These are phyloP conservation scores for Lasiosphaeria ovina DNA, from an alignment of 495 filamentous ascomycete genomes.

Conservation along the genomic window DNA sequence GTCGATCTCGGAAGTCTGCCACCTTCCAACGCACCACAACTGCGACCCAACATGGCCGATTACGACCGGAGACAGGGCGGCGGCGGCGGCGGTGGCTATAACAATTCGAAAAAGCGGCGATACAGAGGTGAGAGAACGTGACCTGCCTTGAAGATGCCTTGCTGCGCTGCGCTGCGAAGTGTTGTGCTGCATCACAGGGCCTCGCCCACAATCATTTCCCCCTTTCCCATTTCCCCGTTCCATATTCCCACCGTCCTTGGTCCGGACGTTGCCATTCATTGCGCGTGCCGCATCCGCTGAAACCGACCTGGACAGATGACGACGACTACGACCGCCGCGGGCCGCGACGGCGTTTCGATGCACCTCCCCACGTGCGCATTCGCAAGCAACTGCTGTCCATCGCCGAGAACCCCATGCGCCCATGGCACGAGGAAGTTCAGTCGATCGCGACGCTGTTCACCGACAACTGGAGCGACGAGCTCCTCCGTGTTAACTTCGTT, in stretches of 20 bases:
- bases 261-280: not conserved
- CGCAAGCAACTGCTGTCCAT: slow-evolving; percentile 78
- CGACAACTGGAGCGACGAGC: slow-evolving; percentile 72
- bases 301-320: slow-evolving; percentile 44
- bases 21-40: not conserved
- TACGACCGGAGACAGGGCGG: slow-evolving; percentile 64
- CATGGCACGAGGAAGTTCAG: slow-evolving; percentile 76
- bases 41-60: slow-evolving; percentile 60
- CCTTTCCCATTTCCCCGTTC: not conserved
- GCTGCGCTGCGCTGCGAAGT: no score
- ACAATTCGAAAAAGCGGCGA: slow-evolving; percentile 63
- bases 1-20: not conserved
- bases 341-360: slow-evolving; percentile 75
- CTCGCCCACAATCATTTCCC: not conserved
- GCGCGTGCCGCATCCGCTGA: no score
- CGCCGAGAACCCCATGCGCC: slow-evolving; percentile 79
- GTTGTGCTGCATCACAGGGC: no score
- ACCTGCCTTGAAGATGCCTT: no score
- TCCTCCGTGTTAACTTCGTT: slow-evolving; percentile 64
- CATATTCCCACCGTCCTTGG: not conserved
- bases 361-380: slow-evolving; percentile 70
- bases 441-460: slow-evolving; percentile 72
- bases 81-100: slow-evolving; percentile 49
- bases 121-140: slow-evolving; percentile 43
- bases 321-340: slow-evolving; percentile 75